Evolutionary conservation across 108 stramenopile genomes (phyloP).

Genomic region (Pseudonitzschia delicatissima): DNA sequence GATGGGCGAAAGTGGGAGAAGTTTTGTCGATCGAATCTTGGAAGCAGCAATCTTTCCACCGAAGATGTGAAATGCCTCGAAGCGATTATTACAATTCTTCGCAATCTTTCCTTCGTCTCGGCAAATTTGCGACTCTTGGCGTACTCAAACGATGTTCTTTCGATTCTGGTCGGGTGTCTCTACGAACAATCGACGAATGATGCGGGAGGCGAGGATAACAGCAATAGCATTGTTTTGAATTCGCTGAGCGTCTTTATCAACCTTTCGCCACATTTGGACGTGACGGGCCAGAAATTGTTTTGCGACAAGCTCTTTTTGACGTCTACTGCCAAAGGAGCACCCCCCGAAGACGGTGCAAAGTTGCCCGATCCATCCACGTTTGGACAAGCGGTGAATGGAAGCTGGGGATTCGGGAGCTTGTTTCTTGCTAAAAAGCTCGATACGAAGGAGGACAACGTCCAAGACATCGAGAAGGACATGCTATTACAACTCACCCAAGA

Average conservation of each 20-base stretch:
- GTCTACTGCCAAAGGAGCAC: constrained; percentile 29
- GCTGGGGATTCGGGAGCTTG: constrained; percentile 74
- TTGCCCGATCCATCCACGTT: constrained; percentile 30
- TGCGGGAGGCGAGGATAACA: constrained; percentile 32
- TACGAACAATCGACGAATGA: constrained; percentile 46
- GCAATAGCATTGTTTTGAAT: constrained; percentile 38
- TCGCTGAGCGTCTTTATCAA: constrained; percentile 63
- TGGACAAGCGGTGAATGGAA: constrained; percentile 40
- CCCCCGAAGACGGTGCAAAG: constrained; percentile 32
- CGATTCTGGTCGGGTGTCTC: constrained; percentile 62
- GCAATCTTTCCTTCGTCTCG: constrained; percentile 68
- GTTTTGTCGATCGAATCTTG: constrained; percentile 14
- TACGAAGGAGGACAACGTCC: constrained; percentile 44
- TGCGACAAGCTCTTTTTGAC: constrained; percentile 70
- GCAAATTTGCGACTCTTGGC: constrained; percentile 73
- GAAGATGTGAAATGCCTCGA: constrained; percentile 42
- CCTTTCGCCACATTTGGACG: constrained; percentile 66
- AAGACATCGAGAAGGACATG: constrained; percentile 27
- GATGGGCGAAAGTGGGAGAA: constrained; percentile 17
- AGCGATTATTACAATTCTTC: constrained; percentile 50
- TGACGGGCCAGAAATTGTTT: constrained; percentile 67
- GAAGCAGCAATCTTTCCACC: constrained; percentile 4
- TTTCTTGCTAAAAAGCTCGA: constrained; percentile 76
- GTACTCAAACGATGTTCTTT: constrained; percentile 43
- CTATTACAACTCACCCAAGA: constrained; percentile 26